A percentile compares a stretch with the other conserved stretches of the same genome.
Evolutionary conservation across 179 eudicot species (phyloP).

Genomic region (Actinidia chinensis): DNA sequence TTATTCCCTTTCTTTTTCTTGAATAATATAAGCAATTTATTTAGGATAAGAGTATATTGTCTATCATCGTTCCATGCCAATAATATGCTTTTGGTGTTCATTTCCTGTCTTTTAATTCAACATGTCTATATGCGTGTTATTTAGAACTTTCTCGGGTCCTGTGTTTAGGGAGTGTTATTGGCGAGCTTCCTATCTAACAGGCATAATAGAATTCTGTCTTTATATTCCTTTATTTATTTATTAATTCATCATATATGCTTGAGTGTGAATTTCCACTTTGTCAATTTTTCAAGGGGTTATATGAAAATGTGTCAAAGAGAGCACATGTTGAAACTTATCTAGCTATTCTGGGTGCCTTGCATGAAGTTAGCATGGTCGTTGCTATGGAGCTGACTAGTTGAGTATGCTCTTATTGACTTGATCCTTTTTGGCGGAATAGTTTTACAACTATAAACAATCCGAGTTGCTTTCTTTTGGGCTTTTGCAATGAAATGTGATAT

Average conservation of each 20-base stretch:
- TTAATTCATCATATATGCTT: background rate
- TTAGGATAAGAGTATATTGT: background rate
- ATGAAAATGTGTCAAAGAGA: conserved; percentile 67
- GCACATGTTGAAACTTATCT: conserved; percentile 73
- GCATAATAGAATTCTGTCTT: background rate
- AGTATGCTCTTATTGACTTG: conserved; percentile 47
- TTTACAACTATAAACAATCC: background rate
- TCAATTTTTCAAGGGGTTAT: conserved; percentile 71
- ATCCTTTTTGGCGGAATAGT: background rate
- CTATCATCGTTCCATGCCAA: background rate
- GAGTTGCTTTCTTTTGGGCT: background rate
- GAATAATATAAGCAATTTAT: background rate
- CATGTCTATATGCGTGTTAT: background rate
- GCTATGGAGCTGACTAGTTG: conserved; percentile 30
- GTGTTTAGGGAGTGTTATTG: conserved; percentile 58
- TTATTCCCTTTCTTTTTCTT: background rate
- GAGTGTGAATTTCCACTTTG: background rate
- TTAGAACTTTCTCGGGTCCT: background rate
- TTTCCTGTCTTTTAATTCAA: background rate
- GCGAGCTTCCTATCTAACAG: conserved; percentile 49
- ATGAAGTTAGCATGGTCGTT: conserved; percentile 88
- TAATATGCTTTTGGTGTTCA: background rate
- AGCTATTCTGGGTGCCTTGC: conserved; percentile 69
- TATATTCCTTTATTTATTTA: background rate
- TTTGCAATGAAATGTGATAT: background rate